Conservation (phyloP, 2,329 filamentous ascomycete genomes). For the Penicillium polonicum region DNA sequence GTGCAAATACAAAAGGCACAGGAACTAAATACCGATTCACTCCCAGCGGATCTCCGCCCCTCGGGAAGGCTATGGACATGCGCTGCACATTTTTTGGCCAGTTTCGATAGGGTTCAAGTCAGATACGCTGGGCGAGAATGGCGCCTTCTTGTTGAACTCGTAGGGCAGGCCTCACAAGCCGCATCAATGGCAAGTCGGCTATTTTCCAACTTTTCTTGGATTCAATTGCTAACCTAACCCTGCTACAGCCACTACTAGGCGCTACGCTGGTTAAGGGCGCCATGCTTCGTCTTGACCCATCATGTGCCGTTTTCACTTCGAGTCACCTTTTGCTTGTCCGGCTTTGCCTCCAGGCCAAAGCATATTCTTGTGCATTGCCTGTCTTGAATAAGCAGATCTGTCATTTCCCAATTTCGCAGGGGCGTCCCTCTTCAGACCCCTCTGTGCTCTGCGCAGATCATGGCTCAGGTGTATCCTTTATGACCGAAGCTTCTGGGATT, state of each 20-base stretch:
- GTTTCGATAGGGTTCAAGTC: constrained; percentile 51
- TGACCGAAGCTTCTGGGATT: constrained; percentile 40
- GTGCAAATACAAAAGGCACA: constrained; percentile 46
- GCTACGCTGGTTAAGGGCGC: constrained; percentile 44
- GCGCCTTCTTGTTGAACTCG: constrained; percentile 37
- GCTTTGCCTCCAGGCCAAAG: constrained; percentile 43
- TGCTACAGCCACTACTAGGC: constrained; percentile 38
- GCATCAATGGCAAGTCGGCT: constrained; percentile 34
- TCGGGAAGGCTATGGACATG: constrained; percentile 51
- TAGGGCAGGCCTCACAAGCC: constrained; percentile 34
- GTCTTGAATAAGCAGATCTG: constrained; percentile 45
- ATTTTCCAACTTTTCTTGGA: neutral
- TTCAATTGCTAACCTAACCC: constrained; percentile 19
- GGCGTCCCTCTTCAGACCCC: constrained; percentile 26
- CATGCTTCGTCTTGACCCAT: constrained; percentile 46
- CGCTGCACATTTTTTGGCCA: constrained; percentile 52
- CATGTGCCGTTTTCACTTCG: constrained; percentile 45
- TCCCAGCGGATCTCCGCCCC: constrained; percentile 44
- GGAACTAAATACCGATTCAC: constrained; percentile 34
- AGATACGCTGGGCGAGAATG: constrained; percentile 46
- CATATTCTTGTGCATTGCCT: constrained; percentile 41
- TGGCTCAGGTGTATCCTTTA: constrained; percentile 34
- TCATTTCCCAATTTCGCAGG: constrained; percentile 37
- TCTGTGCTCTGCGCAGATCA: constrained; percentile 32
- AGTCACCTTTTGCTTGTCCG: constrained; percentile 43